A percentile compares a stretch with the other conserved stretches of the same genome.
Evolutionary conservation across 495 filamentous ascomycete species (phyloP).

Genomic region (Clavariopsis aquatica): DNA sequence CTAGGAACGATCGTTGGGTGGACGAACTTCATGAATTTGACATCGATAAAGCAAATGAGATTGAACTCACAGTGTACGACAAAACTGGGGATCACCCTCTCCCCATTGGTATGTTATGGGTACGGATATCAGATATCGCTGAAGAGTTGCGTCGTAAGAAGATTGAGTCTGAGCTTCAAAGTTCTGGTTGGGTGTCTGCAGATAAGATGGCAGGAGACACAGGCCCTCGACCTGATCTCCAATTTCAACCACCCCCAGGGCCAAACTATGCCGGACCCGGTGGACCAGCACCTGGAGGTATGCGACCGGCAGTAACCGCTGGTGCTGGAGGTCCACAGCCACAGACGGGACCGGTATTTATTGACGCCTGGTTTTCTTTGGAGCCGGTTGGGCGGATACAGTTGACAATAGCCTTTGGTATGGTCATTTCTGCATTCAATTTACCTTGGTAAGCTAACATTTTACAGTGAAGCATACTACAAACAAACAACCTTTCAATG

Average conservation of each 20-base stretch:
- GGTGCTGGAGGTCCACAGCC: constrained; percentile 44
- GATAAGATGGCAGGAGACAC: constrained; percentile 77
- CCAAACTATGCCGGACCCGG: constrained; percentile 40
- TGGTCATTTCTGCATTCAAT: background rate
- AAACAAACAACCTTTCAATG: constrained; percentile 72
- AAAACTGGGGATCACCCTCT: constrained; percentile 85
- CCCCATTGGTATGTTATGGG: constrained; percentile 93
- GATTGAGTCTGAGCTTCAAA: constrained; percentile 90
- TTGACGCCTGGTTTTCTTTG: constrained; percentile 95
- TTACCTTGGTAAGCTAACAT: constrained; percentile 43
- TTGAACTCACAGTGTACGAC: constrained; percentile 96
- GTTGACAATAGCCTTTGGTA: constrained; percentile 84
- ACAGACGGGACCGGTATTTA: constrained; percentile 61
- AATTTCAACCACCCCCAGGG: constrained; percentile 49
- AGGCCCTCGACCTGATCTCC: constrained; percentile 42
- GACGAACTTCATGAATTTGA: constrained; percentile 87
- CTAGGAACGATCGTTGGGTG: constrained; percentile 85
- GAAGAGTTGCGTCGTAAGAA: constrained; percentile 97
- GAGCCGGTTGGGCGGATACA: constrained; percentile 91
- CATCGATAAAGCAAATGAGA: constrained; percentile 97
- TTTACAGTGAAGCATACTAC: constrained; percentile 64
- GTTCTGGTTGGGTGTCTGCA: constrained; percentile 92
- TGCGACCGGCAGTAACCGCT: constrained; percentile 42
- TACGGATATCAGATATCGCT: constrained; percentile 93
- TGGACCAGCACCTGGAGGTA: constrained; percentile 40